phyloP scores from a whole-genome alignment of 2,329 filamentous ascomycete genomes.

The Cryphonectria japonica region DNA sequence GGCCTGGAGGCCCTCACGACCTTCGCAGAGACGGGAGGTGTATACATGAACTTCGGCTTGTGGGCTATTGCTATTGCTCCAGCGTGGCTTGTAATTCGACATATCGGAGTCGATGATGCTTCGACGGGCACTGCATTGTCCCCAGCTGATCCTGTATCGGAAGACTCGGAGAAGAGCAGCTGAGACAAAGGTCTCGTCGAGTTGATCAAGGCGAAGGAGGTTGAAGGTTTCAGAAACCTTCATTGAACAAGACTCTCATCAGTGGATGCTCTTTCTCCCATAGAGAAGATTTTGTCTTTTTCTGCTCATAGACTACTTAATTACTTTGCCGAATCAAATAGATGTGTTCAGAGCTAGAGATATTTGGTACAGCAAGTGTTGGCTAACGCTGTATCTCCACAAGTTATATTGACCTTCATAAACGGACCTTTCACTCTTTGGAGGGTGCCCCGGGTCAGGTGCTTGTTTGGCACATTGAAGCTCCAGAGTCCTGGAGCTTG shows the following conservation, averaged over 20 bases:
- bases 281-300: neutral
- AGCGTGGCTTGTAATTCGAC: constrained; percentile 62
- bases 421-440: too few relatives aligned
- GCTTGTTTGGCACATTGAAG: too few relatives aligned
- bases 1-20: constrained; percentile 64
- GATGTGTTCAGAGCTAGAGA: too few relatives aligned
- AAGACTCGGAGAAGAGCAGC: neutral
- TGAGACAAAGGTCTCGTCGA: neutral
- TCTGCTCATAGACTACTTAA: neutral
- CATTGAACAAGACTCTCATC: neutral
- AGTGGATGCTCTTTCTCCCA: neutral
- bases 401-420: too few relatives aligned
- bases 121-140: constrained; percentile 42
- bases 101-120: constrained; percentile 9
- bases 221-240: neutral
- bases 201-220: neutral
- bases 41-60: constrained; percentile 72
- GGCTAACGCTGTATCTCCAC: too few relatives aligned
- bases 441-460: too few relatives aligned
- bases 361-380: too few relatives aligned
- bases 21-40: constrained; percentile 66
- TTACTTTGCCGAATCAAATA: too few relatives aligned
- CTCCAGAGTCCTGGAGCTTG: too few relatives aligned
- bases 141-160: constrained; percentile 40
- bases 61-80: constrained; percentile 68